These are phyloP conservation scores for Acanthamoeba polyphaga DNA, from an alignment of 208 protist genomes.

Conservation along the genomic window DNA sequence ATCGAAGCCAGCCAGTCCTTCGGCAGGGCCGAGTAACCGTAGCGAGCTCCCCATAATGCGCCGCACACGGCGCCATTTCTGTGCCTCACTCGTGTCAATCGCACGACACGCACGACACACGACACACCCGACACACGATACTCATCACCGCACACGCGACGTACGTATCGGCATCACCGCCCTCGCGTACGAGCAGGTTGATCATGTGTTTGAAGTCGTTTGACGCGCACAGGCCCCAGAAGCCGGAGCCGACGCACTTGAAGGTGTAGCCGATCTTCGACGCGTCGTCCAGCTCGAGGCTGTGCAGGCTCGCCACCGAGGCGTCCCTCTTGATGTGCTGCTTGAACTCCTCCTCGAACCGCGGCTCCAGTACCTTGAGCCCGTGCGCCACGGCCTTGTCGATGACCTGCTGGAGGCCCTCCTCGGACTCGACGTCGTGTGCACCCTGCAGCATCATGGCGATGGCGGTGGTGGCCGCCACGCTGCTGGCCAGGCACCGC, in stretches of 20 bases:
- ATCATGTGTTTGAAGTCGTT: constrained; percentile 82
- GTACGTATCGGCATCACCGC: constrained; percentile 86
- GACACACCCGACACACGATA: background rate
- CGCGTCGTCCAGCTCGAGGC: constrained; percentile 69
- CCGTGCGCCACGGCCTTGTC: background rate
- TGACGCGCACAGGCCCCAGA: constrained; percentile 78
- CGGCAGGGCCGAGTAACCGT: constrained; percentile 79
- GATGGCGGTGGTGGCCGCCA: constrained; percentile 54
- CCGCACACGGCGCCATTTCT: constrained; percentile 80
- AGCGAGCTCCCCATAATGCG: constrained; percentile 72
- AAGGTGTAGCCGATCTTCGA: constrained; percentile 83
- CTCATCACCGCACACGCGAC: constrained; percentile 35
- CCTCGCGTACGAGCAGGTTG: constrained; percentile 79
- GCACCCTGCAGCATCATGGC: constrained; percentile 72
- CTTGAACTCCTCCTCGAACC: constrained; percentile 23
- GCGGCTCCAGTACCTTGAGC: constrained; percentile 43
- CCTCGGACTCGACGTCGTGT: constrained; percentile 20
- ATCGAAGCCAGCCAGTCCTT: constrained; percentile 76
- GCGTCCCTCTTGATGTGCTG: constrained; percentile 63
- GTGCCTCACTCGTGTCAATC: background rate
- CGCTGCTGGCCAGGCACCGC: constrained; percentile 79
- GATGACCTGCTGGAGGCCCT: constrained; percentile 68
- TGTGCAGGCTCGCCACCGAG: background rate
- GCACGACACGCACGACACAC: background rate
- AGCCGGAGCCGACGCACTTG: constrained; percentile 81